These are phyloP conservation scores for Leccinum huronense DNA, from an alignment of 1,284 basidiomycete species.

Conservation along the genomic window DNA sequence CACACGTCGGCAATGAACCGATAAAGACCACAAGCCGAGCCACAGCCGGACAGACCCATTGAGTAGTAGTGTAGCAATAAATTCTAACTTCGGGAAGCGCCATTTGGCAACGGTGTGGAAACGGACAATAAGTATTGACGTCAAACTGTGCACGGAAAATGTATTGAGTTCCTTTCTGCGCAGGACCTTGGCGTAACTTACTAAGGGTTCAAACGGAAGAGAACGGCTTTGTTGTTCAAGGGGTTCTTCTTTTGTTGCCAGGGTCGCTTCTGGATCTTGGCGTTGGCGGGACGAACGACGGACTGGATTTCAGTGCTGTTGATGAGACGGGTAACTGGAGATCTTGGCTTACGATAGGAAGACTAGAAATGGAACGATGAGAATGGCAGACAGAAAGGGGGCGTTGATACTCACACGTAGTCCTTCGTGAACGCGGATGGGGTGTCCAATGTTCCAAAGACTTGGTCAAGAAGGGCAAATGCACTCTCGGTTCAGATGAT, in stretches of 20 bases:
- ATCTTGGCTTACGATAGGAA: constrained; percentile 89
- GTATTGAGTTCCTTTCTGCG: constrained; percentile 83
- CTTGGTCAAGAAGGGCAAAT: constrained; percentile 89
- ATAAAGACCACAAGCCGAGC: too few relatives aligned
- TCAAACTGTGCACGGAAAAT: constrained; percentile 36
- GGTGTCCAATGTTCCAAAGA: constrained; percentile 93
- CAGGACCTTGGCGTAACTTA: constrained; percentile 80
- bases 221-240: constrained; percentile 90
- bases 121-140: not conserved
- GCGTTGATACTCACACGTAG: constrained; percentile 62
- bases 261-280: constrained; percentile 84
- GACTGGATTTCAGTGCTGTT: constrained; percentile 98
- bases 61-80: too few relatives aligned
- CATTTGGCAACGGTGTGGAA: constrained; percentile 8
- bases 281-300: constrained; percentile 85
- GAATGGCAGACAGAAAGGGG: not conserved
- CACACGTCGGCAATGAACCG: too few relatives aligned
- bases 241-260: constrained; percentile 99
- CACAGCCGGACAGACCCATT: too few relatives aligned
- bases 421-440: constrained; percentile 88
- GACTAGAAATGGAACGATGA: constrained; percentile 43
- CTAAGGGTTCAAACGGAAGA: constrained; percentile 98
- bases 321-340: constrained; percentile 94
- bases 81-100: too few relatives aligned
- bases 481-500: constrained; percentile 99